These are phyloP conservation scores for Blastobotrys peoriensis DNA, from an alignment of 805 yeast species.

Conservation along the genomic window DNA sequence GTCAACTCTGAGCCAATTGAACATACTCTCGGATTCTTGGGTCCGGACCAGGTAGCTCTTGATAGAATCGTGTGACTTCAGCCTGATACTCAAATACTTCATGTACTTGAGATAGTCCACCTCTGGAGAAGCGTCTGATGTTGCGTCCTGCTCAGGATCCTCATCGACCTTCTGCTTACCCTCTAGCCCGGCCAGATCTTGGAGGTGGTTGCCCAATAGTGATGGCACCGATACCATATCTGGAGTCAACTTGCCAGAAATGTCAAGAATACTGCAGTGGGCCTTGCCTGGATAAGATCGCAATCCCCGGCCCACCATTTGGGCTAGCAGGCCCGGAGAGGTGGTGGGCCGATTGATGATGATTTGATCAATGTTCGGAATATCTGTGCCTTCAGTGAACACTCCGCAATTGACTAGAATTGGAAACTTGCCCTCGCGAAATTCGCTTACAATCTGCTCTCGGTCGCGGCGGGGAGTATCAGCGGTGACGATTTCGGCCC, in stretches of 20 bases:
- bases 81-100: background rate
- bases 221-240: constrained; percentile 48
- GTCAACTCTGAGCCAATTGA: constrained; percentile 5
- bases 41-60: background rate
- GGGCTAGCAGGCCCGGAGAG: constrained; percentile 64
- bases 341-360: constrained; percentile 75
- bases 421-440: constrained; percentile 54
- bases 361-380: constrained; percentile 80
- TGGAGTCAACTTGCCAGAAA: constrained; percentile 49
- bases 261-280: constrained; percentile 69
- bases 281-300: constrained; percentile 56
- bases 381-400: constrained; percentile 92
- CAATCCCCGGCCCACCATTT: constrained; percentile 90
- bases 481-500: constrained; percentile 68
- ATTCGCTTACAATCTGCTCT: constrained; percentile 46
- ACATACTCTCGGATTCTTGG: background rate
- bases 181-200: background rate
- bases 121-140: background rate
- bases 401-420: constrained; percentile 85
- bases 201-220: constrained; percentile 32
- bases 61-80: background rate
- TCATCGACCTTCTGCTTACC: background rate
- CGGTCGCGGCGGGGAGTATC: constrained; percentile 51
- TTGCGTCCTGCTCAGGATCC: background rate
- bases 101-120: background rate